Base-by-base conservation (phyloP, 345 rosid genomes). In the Euphorbia pulcherrima region DNA sequence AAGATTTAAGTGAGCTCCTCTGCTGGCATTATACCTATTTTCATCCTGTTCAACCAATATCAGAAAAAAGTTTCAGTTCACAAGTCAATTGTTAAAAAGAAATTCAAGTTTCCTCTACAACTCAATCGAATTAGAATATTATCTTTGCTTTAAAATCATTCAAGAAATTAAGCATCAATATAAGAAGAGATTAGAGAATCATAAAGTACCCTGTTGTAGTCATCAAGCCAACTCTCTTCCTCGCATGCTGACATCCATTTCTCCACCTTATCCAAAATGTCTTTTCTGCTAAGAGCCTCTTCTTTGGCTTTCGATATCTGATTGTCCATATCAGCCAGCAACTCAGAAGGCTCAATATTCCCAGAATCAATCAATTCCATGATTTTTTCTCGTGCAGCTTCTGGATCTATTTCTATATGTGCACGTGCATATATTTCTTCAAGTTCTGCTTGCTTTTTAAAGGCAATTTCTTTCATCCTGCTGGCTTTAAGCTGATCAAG, bases 181-280 rank as follows among this genome's bases (percentile, higher is more conserved):
- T 35, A 2, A 26, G 47, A 17, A 53, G 24, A 53, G 65, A 50
- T 24, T 44, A 29, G 26, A 48, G 58, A 18, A 68, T 40, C 14
- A 40, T 50, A 70, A 21, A 50, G 13, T 83, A 91, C 99, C 90
- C 97, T 83, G 68, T 85, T 92, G 75, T 94, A 94, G 69, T 94
- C 99, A 70, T 94, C 99, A 28, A 94, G 90, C 99, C 99, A 94
- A 74, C 96, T 94, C 86, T 94, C 99, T 85, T 94, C 99, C 84
- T 94, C 99, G 78, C 97, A 94, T 74, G 97, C 96, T 52, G 89
- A 89, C 97, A 88, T 94, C 99, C 99, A 94, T 79, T 89, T 94
- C 83, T 94, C 99, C 23, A 94, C 97, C 79, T 92, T 86, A 72
- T 94, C 97, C 83, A 94, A 80, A 73, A 91, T 94, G 2, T 94